phyloP scores from a whole-genome alignment of 805 yeast genomes.

The Candida fluviatilis region DNA sequence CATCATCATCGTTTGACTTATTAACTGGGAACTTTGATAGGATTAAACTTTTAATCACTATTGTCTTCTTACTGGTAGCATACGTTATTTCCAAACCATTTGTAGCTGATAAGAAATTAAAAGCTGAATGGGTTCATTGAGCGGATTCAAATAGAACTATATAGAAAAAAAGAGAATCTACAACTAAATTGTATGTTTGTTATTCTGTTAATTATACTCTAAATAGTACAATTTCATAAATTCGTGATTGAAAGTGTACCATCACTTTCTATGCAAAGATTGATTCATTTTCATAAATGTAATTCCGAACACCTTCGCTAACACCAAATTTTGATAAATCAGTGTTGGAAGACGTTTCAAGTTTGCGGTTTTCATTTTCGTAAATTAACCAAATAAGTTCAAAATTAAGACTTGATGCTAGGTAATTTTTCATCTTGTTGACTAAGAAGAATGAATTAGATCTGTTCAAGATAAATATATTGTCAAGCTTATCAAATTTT shows the following conservation, averaged over 20 bases:
- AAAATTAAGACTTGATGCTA: constrained; percentile 32
- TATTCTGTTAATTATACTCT: not conserved
- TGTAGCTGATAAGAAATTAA: constrained; percentile 51
- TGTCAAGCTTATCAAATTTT: constrained; percentile 18
- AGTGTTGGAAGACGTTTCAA: not conserved
- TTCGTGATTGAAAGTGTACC: not conserved
- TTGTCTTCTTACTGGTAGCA: constrained; percentile 45
- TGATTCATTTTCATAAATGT: constrained; percentile 15
- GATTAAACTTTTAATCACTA: constrained; percentile 55
- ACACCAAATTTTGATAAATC: constrained; percentile 22
- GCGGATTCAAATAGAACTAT: not conserved
- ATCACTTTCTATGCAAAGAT: constrained; percentile 9
- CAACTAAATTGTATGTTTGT: not conserved
- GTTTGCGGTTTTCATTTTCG: constrained; percentile 18
- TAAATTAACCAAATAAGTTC: constrained; percentile 39
- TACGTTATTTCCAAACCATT: constrained; percentile 53
- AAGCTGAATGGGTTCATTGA: constrained; percentile 45
- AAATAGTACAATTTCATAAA: not conserved
- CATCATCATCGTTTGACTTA: constrained; percentile 80
- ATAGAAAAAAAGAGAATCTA: not conserved
- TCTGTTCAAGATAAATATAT: constrained; percentile 6
- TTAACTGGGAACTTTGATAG: constrained; percentile 67
- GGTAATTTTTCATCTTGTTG: constrained; percentile 29
- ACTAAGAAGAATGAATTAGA: constrained; percentile 23
- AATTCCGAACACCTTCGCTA: constrained; percentile 17